These are phyloP conservation scores for Ophiocordyceps unilateralis DNA, from an alignment of 2,329 filamentous ascomycete species.

Conservation along the genomic window DNA sequence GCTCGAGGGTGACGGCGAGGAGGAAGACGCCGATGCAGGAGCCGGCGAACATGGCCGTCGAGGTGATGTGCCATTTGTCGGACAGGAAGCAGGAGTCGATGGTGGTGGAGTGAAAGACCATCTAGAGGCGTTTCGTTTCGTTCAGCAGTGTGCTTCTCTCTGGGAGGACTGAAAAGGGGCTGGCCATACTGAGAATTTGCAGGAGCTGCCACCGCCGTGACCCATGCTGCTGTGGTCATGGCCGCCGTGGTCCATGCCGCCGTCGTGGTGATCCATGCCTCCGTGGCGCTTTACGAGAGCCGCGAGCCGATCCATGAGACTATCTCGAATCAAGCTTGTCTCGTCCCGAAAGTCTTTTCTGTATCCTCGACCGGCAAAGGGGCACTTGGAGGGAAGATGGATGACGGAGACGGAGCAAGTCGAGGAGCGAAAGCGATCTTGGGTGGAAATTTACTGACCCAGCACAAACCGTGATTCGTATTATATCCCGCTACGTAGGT, in stretches of 20 bases:
- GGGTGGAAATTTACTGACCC: too few relatives aligned
- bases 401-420: too few relatives aligned
- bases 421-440: too few relatives aligned
- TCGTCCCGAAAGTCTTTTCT: too few relatives aligned
- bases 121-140: conserved; percentile 29
- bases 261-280: conserved; percentile 6
- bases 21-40: conserved; percentile 63
- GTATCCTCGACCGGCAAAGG: too few relatives aligned
- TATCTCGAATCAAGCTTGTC: too few relatives aligned
- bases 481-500: too few relatives aligned
- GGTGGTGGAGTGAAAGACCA: conserved; percentile 69
- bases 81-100: conserved; percentile 56
- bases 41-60: conserved; percentile 56
- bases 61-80: conserved; percentile 50
- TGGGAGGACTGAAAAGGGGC: too few relatives aligned
- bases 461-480: too few relatives aligned
- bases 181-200: conserved; percentile 23
- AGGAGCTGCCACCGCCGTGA: conserved; percentile 10
- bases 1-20: conserved; percentile 57
- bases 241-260: conserved; percentile 2
- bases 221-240: background rate
- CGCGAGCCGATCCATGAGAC: background rate
- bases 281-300: conserved; percentile 2
- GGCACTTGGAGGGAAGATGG: too few relatives aligned
- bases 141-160: too few relatives aligned